A percentile compares a stretch with the other conserved stretches of the same genome.
Conservation (phyloP, 2,329 filamentous ascomycete species). For the Colletotrichum liaoningense region DNA sequence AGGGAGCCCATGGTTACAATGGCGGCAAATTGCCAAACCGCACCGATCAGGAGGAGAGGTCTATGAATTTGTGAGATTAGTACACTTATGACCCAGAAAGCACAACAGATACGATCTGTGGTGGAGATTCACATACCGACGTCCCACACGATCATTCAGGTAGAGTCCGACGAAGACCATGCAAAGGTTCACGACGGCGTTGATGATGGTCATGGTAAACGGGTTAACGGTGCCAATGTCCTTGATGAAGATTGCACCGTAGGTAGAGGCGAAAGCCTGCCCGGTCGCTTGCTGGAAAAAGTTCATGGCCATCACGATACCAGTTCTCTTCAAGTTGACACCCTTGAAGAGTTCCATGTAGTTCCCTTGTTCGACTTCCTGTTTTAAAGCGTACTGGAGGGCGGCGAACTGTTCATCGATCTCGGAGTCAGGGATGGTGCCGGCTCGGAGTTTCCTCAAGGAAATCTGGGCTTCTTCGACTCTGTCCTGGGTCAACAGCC, state of each 20-base stretch:
- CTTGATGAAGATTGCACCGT: conserved; percentile 43
- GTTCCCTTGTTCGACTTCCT: conserved; percentile 27
- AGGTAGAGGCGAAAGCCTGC: conserved; percentile 37
- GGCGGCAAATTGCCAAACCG: conserved; percentile 19
- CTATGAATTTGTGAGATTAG: not conserved
- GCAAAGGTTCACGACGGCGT: conserved; percentile 17
- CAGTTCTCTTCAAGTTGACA: conserved; percentile 41
- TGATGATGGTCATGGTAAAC: conserved; percentile 40
- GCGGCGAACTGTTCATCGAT: conserved; percentile 39
- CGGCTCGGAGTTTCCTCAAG: conserved; percentile 40
- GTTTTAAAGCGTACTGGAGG: conserved; percentile 15
- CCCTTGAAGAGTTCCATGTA: conserved; percentile 43
- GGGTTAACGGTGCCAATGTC: conserved; percentile 44
- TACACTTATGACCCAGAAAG: not conserved
- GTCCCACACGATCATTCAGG: conserved; percentile 28
- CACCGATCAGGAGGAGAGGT: conserved; percentile 16
- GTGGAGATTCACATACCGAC: conserved; percentile 19
- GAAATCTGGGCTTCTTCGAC: conserved; percentile 43
- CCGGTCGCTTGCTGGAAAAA: conserved; percentile 39
- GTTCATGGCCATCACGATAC: conserved; percentile 39
- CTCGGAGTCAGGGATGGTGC: conserved; percentile 39
- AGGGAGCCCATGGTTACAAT: conserved; percentile 36
- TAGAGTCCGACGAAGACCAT: conserved; percentile 21
- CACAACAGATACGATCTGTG: too few relatives aligned
- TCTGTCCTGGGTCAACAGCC: conserved; percentile 43